phyloP scores from a whole-genome alignment of 192 early-diverging fungal species.

The Geranomyces variabilis region DNA sequence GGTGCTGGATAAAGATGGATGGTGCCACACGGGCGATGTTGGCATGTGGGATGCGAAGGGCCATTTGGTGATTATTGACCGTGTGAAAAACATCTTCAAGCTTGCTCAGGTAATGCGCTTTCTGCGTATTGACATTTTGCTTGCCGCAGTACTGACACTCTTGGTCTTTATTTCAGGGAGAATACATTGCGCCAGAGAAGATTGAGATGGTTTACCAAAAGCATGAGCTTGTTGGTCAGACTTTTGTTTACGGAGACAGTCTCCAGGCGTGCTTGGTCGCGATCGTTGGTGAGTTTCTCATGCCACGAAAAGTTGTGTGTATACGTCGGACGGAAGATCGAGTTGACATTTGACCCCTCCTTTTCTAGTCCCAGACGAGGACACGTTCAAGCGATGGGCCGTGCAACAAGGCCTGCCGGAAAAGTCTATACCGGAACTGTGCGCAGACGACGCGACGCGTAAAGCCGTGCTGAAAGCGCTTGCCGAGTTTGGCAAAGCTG shows the following conservation, averaged over 20 bases:
- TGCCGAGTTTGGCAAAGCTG: slow-evolving; percentile 30
- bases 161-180: too few relatives aligned
- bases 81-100: slow-evolving; percentile 63
- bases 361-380: slow-evolving; percentile 24
- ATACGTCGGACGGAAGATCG: not conserved
- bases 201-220: slow-evolving; percentile 34
- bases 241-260: slow-evolving; percentile 94
- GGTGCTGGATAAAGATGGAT: slow-evolving; percentile 48
- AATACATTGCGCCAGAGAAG: slow-evolving; percentile 84
- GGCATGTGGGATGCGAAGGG: slow-evolving; percentile 50
- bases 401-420: slow-evolving; percentile 31
- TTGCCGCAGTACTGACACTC: too few relatives aligned
- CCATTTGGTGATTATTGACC: slow-evolving; percentile 53
- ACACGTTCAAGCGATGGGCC: slow-evolving; percentile 17
- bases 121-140: too few relatives aligned
- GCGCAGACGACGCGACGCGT: slow-evolving; percentile 54
- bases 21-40: slow-evolving; percentile 60
- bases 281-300: slow-evolving; percentile 65
- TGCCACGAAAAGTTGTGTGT: slow-evolving; percentile 27
- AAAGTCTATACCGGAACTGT: slow-evolving; percentile 56
- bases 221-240: slow-evolving; percentile 69
- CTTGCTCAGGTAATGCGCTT: slow-evolving; percentile 51
- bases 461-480: slow-evolving; percentile 54
- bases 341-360: too few relatives aligned
- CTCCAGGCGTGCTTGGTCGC: slow-evolving; percentile 72